Evolutionary conservation across 1,284 basidiomycete genomes (phyloP).

Genomic region (Ganoderma lingzhi): DNA sequence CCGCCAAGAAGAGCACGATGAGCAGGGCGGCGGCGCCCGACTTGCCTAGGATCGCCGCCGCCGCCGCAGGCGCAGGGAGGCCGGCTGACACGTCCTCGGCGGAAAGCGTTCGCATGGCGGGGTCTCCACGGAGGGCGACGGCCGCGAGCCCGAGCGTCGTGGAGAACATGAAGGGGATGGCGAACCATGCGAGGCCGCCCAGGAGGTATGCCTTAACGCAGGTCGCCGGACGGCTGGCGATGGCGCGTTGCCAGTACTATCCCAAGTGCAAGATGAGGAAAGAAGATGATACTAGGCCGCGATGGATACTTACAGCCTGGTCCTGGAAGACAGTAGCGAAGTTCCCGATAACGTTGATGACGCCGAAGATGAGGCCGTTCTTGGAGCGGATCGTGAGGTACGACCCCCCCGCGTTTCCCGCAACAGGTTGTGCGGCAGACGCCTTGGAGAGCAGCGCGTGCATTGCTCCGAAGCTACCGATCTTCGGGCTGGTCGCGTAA

Average conservation of each 20-base stretch:
- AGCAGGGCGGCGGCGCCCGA: conserved; percentile 77
- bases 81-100: conserved; percentile 82
- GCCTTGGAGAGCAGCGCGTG: conserved; percentile 58
- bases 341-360: conserved; percentile 88
- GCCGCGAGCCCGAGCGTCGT: conserved; percentile 87
- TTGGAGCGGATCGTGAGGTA: conserved; percentile 84
- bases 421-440: conserved; percentile 52
- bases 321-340: conserved; percentile 64
- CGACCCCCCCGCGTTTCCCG: conserved; percentile 66
- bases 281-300: background rate
- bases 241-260: conserved; percentile 85
- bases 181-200: conserved; percentile 91
- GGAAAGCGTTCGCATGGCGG: conserved; percentile 67
- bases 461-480: conserved; percentile 61
- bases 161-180: conserved; percentile 83
- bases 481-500: conserved; percentile 71
- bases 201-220: conserved; percentile 90
- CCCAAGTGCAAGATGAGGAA: background rate
- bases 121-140: conserved; percentile 78
- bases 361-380: conserved; percentile 87
- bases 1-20: conserved; percentile 80
- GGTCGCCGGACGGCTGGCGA: conserved; percentile 84
- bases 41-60: conserved; percentile 80
- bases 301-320: conserved; percentile 38
- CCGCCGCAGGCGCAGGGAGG: conserved; percentile 83